Evolutionary conservation across 306 rosid genomes (phyloP), one percentile per base, ranked within the genome.

Genomic region (Trifolium subterraneum): DNA sequence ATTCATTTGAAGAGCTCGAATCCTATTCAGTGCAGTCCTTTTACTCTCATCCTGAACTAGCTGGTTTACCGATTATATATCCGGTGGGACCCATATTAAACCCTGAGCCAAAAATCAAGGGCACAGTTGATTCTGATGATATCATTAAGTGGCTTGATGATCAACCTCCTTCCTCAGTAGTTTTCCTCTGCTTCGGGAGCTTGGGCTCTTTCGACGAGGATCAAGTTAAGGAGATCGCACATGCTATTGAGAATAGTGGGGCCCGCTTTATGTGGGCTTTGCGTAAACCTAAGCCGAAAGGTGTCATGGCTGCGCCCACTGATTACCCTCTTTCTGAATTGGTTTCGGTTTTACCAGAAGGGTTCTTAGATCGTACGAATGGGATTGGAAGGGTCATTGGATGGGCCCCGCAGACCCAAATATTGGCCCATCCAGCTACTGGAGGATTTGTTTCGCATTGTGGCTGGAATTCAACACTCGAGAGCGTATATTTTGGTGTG

Each of bases 381-480:
- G 71, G 15, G 18, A 59, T 38, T 1, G 90, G 90, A 0, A 84
- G 18, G 64, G 58, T 88, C 4, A 71, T 84, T 1, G 88, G 88
- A 0, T 86, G 90, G 92, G 92, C 88, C 5, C 90, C 92, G 2
- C 90, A 84, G 15, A 65, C 70, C 36, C 80, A 66, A 0, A 44
- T 85, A 2, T 39, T 88, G 22, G 80, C 82, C 16, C 90, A 89
- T 29, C 56, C 31, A 0, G 88, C 90, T 6, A 64, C 77, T 0
- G 86, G 79, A 12, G 90, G 84, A 1, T 87, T 87, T 10, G 81
- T 89, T 7, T 83, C 87, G 0, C 90, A 89, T 2, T 89, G 90
- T 0, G 90, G 90, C 3, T 89, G 90, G 91, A 87, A 87, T 63
- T 89, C 91, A 1, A 88, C 56, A 3, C 56, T 50, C 4, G 23